A percentile compares a stretch with the other conserved stretches of the same genome.
phyloP scores from a whole-genome alignment of 2,329 filamentous ascomycete genomes.

The Curvularia verruculosa region DNA sequence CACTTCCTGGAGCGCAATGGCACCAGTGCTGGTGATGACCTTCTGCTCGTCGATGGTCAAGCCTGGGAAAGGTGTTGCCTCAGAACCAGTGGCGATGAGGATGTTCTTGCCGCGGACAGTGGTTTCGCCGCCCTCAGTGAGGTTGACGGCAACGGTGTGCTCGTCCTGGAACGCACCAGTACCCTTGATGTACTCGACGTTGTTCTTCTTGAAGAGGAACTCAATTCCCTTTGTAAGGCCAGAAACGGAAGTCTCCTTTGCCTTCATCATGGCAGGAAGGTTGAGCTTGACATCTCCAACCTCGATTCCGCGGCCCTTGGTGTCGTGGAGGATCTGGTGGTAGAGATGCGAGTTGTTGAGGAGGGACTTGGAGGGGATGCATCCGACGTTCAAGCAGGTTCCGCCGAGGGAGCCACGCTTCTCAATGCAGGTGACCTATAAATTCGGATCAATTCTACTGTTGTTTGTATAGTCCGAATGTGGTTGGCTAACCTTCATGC shows the following conservation, averaged over 20 bases:
- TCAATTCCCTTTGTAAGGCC: conserved; percentile 96
- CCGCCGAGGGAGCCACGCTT: conserved; percentile 95
- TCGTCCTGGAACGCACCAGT: conserved; percentile 85
- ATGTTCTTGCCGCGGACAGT: conserved; percentile 93
- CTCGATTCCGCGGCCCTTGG: conserved; percentile 95
- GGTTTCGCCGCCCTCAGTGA: conserved; percentile 90
- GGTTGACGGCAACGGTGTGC: conserved; percentile 88
- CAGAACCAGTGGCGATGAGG: conserved; percentile 93
- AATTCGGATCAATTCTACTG: conserved; percentile 12
- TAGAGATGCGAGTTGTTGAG: conserved; percentile 99
- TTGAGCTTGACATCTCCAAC: conserved; percentile 97
- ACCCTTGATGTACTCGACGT: conserved; percentile 97
- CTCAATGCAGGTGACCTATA: conserved; percentile 92
- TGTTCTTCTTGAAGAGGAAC: conserved; percentile 99
- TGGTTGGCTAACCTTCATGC: conserved; percentile 74
- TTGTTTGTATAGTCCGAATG: conserved; percentile 3
- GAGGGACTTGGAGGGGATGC: conserved; percentile 98
- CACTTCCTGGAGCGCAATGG: conserved; percentile 85
- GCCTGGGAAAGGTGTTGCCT: conserved; percentile 95
- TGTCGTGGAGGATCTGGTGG: conserved; percentile 96
- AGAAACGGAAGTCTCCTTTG: conserved; percentile 89
- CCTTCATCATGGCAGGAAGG: conserved; percentile 95
- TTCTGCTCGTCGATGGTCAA: conserved; percentile 97
- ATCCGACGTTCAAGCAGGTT: conserved; percentile 98
- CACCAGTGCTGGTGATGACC: conserved; percentile 94